A percentile compares a stretch with the other conserved stretches of the same genome.
These are phyloP conservation scores for Naganishia onofrii DNA, from an alignment of 768 basidiomycete species.

Conservation along the genomic window DNA sequence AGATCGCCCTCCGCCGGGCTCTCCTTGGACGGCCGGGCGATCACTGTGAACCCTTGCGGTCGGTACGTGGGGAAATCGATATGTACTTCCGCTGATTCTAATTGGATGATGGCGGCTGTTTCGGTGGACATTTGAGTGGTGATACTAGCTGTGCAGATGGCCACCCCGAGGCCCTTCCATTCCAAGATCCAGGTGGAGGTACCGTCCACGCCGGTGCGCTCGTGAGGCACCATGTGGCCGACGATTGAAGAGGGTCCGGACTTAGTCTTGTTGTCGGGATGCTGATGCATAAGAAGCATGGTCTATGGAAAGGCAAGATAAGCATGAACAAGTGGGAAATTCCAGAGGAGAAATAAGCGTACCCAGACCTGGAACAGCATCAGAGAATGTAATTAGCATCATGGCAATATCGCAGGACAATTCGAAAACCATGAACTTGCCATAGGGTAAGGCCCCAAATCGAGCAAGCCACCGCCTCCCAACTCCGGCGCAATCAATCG, in stretches of 20 bases:
- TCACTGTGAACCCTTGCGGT: slow-evolving; percentile 66
- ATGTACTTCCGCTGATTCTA: slow-evolving; percentile 67
- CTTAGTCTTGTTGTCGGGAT: slow-evolving; percentile 65
- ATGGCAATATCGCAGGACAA: background rate
- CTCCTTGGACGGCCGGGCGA: slow-evolving; percentile 58
- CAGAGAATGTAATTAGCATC: background rate
- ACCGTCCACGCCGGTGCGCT: slow-evolving; percentile 72
- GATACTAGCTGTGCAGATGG: slow-evolving; percentile 49
- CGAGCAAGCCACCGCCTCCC: slow-evolving; percentile 78
- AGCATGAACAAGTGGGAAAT: slow-evolving; percentile 34
- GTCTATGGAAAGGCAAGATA: slow-evolving; percentile 57
- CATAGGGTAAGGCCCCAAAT: slow-evolving; percentile 78
- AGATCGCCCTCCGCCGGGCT: slow-evolving; percentile 30
- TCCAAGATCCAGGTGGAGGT: slow-evolving; percentile 72
- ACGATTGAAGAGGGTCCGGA: slow-evolving; percentile 61
- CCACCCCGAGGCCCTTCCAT: slow-evolving; percentile 63
- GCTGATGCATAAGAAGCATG: slow-evolving; percentile 73
- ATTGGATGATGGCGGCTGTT: slow-evolving; percentile 60
- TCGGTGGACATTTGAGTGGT: slow-evolving; percentile 34
- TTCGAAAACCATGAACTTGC: slow-evolving; percentile 46
- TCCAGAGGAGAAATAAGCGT: slow-evolving; percentile 9
- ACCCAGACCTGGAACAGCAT: slow-evolving; percentile 23
- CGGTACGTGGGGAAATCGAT: slow-evolving; percentile 66
- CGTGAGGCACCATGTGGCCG: slow-evolving; percentile 74
- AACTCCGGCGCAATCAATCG: slow-evolving; percentile 74